Evolutionary conservation across 257 asterid genomes (phyloP).

Genomic region (Lycium barbarum): DNA sequence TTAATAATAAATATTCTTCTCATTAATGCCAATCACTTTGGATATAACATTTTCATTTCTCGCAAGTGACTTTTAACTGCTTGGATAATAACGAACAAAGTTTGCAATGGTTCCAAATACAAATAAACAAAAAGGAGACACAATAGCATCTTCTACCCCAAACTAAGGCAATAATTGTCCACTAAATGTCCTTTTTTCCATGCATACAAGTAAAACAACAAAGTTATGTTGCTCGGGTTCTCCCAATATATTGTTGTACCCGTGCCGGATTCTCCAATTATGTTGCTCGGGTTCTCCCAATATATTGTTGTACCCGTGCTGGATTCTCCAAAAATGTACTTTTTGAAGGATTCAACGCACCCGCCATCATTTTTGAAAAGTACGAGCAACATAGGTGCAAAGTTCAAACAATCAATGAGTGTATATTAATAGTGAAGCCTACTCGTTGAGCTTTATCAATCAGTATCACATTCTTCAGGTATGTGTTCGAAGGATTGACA

Average conservation of each 20-base stretch:
- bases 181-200: background rate
- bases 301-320: background rate
- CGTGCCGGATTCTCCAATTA: background rate
- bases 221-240: background rate
- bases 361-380: background rate
- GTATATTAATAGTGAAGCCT: background rate
- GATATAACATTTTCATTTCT: too few relatives aligned
- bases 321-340: background rate
- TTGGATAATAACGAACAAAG: background rate
- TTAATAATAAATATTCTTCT: too few relatives aligned
- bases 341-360: background rate
- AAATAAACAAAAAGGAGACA: conserved; percentile 4
- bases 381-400: background rate
- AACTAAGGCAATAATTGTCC: background rate
- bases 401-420: background rate
- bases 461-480: background rate
- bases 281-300: background rate
- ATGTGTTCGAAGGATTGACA: conserved; percentile 33
- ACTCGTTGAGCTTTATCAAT: background rate
- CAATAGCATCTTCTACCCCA: conserved; percentile 2
- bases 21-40: too few relatives aligned
- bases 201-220: background rate
- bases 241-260: background rate
- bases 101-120: background rate
- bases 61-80: too few relatives aligned